A percentile compares a stretch with the other conserved stretches of the same genome.
Conservation (phyloP, 2,329 filamentous ascomycete species). For the Trichoderma koningiopsis region DNA sequence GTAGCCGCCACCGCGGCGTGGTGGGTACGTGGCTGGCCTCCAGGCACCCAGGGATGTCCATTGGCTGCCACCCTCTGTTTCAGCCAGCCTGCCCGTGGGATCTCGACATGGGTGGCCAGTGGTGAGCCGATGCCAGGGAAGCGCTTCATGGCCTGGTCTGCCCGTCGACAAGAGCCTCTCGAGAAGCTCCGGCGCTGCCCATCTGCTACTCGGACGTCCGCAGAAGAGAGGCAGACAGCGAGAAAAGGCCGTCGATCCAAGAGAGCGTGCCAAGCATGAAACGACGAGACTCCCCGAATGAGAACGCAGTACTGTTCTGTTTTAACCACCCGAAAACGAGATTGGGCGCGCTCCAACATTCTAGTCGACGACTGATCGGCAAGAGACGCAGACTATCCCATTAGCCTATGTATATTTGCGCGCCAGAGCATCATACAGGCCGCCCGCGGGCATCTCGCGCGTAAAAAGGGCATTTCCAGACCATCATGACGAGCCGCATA, state of each 20-base stretch:
- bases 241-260: conserved; percentile 12
- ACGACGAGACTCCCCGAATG: conserved; percentile 27
- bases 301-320: neutral
- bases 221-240: neutral
- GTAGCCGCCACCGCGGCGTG: conserved; percentile 15
- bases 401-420: neutral
- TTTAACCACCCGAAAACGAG: conserved; percentile 4
- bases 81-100: conserved; percentile 2
- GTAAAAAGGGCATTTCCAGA: neutral
- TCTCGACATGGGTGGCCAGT: conserved; percentile 5
- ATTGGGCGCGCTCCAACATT: neutral
- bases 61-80: conserved; percentile 18
- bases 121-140: neutral
- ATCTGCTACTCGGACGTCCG: conserved; percentile 11
- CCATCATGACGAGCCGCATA: neutral
- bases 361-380: neutral
- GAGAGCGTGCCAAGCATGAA: conserved; percentile 21
- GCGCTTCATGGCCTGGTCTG: conserved; percentile 7
- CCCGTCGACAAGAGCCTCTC: conserved; percentile 10
- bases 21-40: conserved; percentile 8
- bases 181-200: neutral
- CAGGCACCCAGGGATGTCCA: conserved; percentile 14
- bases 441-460: neutral
- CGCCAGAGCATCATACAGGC: neutral
- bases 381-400: neutral